Evolutionary conservation across 306 rosid species (phyloP).

Genomic region (Rubus idaeus): DNA sequence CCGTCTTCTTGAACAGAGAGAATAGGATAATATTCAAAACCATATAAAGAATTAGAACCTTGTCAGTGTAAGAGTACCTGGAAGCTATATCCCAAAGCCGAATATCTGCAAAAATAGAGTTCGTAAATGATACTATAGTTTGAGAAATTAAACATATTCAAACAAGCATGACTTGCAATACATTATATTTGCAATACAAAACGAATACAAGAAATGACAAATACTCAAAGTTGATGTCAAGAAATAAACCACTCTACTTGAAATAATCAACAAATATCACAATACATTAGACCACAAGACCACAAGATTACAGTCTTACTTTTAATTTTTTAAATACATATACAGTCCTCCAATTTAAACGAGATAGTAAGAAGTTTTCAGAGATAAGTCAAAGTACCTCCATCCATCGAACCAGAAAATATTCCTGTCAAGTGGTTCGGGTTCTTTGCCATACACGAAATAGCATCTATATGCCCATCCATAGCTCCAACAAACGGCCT

Average conservation of each 20-base stretch:
- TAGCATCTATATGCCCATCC: constrained; percentile 90
- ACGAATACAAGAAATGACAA: neutral
- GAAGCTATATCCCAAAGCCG: constrained; percentile 89
- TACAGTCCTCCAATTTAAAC: neutral
- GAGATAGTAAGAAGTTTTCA: neutral
- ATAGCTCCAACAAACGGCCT: constrained; percentile 90
- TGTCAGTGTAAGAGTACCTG: constrained; percentile 48
- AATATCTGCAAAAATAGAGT: constrained; percentile 56
- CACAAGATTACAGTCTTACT: too few species aligned
- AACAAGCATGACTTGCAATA: neutral
- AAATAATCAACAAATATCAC: too few species aligned
- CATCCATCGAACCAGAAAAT: constrained; percentile 95
- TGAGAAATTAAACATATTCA: neutral
- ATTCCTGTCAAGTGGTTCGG: constrained; percentile 78
- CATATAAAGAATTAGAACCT: neutral
- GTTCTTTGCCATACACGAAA: constrained; percentile 86
- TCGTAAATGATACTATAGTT: neutral
- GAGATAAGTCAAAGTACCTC: constrained; percentile 56
- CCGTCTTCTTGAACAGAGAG: too few species aligned
- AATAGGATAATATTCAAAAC: too few species aligned
- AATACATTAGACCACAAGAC: too few species aligned
- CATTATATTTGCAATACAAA: neutral
- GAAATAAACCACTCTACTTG: too few species aligned
- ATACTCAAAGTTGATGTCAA: too few species aligned
- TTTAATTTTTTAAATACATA: too few species aligned